These are phyloP conservation scores for Elasticomyces elasticus DNA, from an alignment of 495 filamentous ascomycete species.

Conservation along the genomic window DNA sequence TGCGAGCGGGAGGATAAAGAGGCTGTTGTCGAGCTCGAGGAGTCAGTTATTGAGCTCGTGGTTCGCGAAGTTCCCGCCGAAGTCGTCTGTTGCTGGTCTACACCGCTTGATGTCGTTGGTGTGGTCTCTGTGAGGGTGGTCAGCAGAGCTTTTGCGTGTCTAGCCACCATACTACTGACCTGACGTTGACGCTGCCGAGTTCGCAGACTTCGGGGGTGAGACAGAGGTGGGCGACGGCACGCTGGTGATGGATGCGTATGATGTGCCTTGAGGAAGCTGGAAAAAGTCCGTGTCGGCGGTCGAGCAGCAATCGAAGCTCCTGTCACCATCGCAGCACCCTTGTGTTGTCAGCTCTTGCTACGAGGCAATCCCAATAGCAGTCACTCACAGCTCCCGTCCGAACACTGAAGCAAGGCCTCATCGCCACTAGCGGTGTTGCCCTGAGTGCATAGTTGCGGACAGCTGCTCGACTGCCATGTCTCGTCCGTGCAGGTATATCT, in stretches of 20 bases:
- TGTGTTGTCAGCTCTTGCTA: background rate
- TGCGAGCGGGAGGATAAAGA: background rate
- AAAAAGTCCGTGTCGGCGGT: constrained; percentile 7
- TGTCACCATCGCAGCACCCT: constrained; percentile 10
- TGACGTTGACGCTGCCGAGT: background rate
- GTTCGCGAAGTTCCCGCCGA: background rate
- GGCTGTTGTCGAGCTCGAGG: background rate
- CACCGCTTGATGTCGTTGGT: background rate
- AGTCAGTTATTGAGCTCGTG: background rate
- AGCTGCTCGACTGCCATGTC: constrained; percentile 11
- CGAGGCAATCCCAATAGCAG: too few species aligned
- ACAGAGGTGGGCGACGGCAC: background rate
- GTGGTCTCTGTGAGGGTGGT: background rate
- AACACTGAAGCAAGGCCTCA: constrained; percentile 18
- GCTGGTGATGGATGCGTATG: constrained; percentile 8
- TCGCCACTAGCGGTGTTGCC: constrained; percentile 10
- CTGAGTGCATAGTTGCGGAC: constrained; percentile 14
- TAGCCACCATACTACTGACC: background rate
- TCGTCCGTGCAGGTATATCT: constrained; percentile 20
- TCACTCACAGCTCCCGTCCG: constrained; percentile 6
- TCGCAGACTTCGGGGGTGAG: background rate
- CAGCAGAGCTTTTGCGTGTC: background rate
- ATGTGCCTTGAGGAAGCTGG: constrained; percentile 3
- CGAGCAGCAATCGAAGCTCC: constrained; percentile 17
- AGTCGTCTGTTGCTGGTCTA: background rate